Conservation (phyloP, 2,329 filamentous ascomycete genomes). For the Coleophoma crateriformis region DNA sequence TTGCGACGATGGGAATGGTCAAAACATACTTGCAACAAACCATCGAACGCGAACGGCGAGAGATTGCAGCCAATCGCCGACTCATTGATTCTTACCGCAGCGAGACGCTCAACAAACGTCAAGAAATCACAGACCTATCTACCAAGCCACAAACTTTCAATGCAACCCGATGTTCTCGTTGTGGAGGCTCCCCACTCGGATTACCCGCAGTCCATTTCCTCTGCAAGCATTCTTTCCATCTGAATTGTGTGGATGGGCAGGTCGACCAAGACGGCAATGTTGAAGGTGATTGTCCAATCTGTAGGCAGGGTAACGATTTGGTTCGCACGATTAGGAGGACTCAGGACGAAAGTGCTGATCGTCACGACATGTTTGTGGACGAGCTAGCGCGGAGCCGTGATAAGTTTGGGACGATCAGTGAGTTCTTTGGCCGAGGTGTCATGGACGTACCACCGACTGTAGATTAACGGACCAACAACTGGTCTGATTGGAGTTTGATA, state of each 20-base stretch:
- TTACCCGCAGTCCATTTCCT: constrained; percentile 91
- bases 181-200: constrained; percentile 65
- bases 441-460: constrained; percentile 50
- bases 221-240: constrained; percentile 96
- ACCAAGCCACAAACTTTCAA: constrained; percentile 85
- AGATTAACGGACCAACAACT: neutral
- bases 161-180: constrained; percentile 80
- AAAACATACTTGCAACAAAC: constrained; percentile 88
- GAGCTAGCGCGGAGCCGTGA: constrained; percentile 74
- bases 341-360: constrained; percentile 79
- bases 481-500: no score
- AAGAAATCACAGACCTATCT: constrained; percentile 71
- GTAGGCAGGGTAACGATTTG: constrained; percentile 77
- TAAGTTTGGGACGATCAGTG: constrained; percentile 82
- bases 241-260: constrained; percentile 69
- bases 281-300: constrained; percentile 78
- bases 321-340: constrained; percentile 81
- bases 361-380: constrained; percentile 84
- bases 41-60: constrained; percentile 80
- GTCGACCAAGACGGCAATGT: constrained; percentile 43
- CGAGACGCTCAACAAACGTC: constrained; percentile 75
- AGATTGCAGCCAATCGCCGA: constrained; percentile 74
- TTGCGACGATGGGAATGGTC: constrained; percentile 96
- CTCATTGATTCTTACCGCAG: constrained; percentile 77
- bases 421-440: constrained; percentile 92